These are phyloP conservation scores for Mycena rebaudengoi DNA, from an alignment of 768 basidiomycete genomes.

Conservation along the genomic window DNA sequence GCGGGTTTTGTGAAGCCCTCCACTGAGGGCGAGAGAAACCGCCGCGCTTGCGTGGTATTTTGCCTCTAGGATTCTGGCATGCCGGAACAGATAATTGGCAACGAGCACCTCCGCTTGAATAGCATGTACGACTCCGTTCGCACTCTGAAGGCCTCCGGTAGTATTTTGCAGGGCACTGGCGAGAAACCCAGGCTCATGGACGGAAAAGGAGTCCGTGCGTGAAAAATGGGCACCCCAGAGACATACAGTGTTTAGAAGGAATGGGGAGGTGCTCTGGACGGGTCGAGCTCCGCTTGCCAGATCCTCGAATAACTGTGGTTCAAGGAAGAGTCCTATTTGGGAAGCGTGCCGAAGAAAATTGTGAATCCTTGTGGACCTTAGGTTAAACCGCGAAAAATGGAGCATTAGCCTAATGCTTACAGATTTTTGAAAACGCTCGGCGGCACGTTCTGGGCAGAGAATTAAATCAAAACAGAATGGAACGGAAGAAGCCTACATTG, in stretches of 20 bases:
- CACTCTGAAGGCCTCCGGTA: background rate
- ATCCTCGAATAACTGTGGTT: slow-evolving; percentile 45
- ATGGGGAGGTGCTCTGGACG: slow-evolving; percentile 10
- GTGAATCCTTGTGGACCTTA: background rate
- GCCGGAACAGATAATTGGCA: slow-evolving; percentile 51
- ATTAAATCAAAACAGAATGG: too few relatives aligned
- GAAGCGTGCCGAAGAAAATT: slow-evolving; percentile 15
- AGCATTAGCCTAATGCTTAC: background rate
- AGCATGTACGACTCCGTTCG: slow-evolving; percentile 40
- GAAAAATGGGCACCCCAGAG: slow-evolving; percentile 23
- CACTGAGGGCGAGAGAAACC: slow-evolving; percentile 36
- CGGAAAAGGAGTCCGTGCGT: background rate
- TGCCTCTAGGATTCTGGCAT: slow-evolving; percentile 50
- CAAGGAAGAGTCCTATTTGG: slow-evolving; percentile 56
- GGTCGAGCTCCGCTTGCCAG: background rate
- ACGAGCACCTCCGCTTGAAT: slow-evolving; percentile 52
- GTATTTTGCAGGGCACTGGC: slow-evolving; percentile 1
- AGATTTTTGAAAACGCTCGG: background rate
- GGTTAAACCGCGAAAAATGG: too few relatives aligned
- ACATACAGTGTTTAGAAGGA: slow-evolving; percentile 3
- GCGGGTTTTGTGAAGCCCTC: slow-evolving; percentile 41
- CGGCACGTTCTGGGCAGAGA: too few relatives aligned
- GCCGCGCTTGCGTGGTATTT: slow-evolving; percentile 50
- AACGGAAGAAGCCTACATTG: too few relatives aligned
- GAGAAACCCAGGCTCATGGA: background rate